Conservation (phyloP, 2,329 filamentous ascomycete genomes). For the Metarhizium brunneum region DNA sequence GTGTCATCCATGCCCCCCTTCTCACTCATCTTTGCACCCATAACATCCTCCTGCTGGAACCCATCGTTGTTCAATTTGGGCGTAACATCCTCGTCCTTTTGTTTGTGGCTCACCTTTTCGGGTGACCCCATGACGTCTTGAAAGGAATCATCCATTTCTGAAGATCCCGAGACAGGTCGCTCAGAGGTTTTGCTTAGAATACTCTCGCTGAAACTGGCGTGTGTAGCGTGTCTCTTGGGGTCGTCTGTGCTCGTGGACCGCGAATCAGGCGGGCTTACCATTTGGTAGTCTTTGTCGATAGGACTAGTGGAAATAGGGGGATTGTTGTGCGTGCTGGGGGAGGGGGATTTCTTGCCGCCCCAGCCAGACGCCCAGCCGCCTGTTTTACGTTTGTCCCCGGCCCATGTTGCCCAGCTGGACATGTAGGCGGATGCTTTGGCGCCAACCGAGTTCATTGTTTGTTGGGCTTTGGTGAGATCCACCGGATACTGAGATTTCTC, state of each 20-base stretch:
- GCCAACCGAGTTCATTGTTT: constrained; percentile 39
- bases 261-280: constrained; percentile 21
- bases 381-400: constrained; percentile 63
- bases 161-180: background rate
- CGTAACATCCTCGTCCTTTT: constrained; percentile 7
- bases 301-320: constrained; percentile 23
- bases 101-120: background rate
- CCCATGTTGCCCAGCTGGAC: constrained; percentile 61
- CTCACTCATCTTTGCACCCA: constrained; percentile 9
- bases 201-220: constrained; percentile 14
- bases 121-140: background rate
- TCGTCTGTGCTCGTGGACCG: constrained; percentile 20
- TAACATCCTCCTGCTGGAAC: constrained; percentile 17
- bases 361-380: constrained; percentile 35
- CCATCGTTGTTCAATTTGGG: constrained; percentile 12
- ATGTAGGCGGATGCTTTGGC: constrained; percentile 54
- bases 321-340: constrained; percentile 16
- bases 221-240: constrained; percentile 23
- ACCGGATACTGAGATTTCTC: constrained; percentile 12
- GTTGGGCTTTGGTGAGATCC: constrained; percentile 32
- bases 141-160: background rate
- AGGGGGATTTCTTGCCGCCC: constrained; percentile 22
- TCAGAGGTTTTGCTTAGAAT: constrained; percentile 7
- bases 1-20: background rate
- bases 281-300: constrained; percentile 28